Base-by-base conservation (phyloP, 2,329 filamentous ascomycete species). In the Colletotrichum salicis region DNA sequence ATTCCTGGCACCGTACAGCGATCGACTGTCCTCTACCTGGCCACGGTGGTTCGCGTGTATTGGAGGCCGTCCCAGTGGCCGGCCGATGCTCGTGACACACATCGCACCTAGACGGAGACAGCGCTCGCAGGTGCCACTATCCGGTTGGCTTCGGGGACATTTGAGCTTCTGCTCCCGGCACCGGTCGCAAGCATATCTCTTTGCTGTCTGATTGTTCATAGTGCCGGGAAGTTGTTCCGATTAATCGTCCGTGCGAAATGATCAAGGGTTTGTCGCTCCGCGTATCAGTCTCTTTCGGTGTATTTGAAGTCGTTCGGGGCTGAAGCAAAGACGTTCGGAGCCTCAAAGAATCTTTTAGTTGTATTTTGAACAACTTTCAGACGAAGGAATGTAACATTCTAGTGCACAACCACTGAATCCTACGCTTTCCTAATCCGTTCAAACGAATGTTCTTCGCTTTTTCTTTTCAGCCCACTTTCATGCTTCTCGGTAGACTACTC, bases 111-210 rank as follows among this genome's bases (percentile, higher is more conserved):
- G 31, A 37, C 55, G 55, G 11, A 58, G 29, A 37, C 55, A 58
- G 19, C 55, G 55, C 29, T 58, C 55, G 35, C 55, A 58, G 31
- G 55, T 35, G 8, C 15, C 55, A 13, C 19, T 35, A n/a, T 58
- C 55, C 55, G 55, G 31, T 19, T 58, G 55, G 55, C 31, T 58
- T 58, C 55, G 55, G 31, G 55, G 15, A 58, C 55, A 58, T 58
- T 37, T 35, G 31, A 58, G 55, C 55, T 58, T 58, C 55, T 58
- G 55, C 12, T 58, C 55, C 55, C 55, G 55, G 31, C 55, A 58
- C 8, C 55, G 55, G 55, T 58, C 55, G 55, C 55, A 58, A 37
- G 55, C 55, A 12, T 58, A 58, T 58, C 55, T 35, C 55, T 58
- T 58, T 5, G 55, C 55, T 58, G 55, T 58, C 55, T 24, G 55